These are phyloP conservation scores for Dioszegia aurantiaca DNA, from an alignment of 768 basidiomycete genomes.

Conservation along the genomic window DNA sequence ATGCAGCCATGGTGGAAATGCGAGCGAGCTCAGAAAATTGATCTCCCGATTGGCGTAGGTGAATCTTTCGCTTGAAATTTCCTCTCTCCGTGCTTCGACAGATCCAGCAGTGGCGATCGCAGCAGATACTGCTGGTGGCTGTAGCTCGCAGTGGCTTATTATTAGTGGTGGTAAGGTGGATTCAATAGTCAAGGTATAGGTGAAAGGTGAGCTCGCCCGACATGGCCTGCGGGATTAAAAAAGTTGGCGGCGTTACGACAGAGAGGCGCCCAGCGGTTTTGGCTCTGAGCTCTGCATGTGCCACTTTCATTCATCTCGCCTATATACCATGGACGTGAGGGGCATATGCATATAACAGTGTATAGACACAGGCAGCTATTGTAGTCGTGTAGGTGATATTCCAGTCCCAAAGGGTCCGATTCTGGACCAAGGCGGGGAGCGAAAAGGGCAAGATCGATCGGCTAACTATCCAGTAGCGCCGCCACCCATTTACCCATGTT, in stretches of 20 bases:
- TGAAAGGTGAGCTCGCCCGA: conserved; percentile 3
- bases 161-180: no score
- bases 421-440: no score
- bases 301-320: background rate
- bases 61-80: no score
- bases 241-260: conserved; percentile 15
- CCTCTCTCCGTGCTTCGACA: no score
- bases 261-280: conserved; percentile 1
- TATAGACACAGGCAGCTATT: background rate
- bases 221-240: conserved; percentile 14
- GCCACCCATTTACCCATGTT: conserved; percentile 78
- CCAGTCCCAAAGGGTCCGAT: background rate
- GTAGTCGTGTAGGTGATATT: background rate
- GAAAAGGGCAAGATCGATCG: background rate
- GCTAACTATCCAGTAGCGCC: conserved; percentile 36
- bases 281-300: no score
- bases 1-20: conserved; percentile 11
- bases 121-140: no score
- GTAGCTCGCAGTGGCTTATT: no score
- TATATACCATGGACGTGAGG: background rate
- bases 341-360: background rate
- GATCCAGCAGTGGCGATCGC: no score
- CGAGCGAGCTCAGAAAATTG: no score
- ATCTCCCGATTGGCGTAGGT: background rate
- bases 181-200: no score